Conservation (phyloP, 805 yeast genomes). For the Spathaspora sp. region DNA sequence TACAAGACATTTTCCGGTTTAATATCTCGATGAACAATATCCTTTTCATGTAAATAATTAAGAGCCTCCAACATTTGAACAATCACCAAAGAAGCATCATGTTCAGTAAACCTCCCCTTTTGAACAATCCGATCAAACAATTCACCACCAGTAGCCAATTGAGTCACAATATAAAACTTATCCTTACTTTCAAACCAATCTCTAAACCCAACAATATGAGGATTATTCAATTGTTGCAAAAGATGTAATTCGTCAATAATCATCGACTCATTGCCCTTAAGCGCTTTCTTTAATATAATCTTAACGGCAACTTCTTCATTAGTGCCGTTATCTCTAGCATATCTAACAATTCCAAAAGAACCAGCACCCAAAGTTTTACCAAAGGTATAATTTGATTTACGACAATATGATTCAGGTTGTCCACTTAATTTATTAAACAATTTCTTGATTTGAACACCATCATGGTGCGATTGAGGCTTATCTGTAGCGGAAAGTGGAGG, state of each 20-base stretch:
- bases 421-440: slow-evolving; percentile 57
- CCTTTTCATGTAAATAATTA: slow-evolving; percentile 65
- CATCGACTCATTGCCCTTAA: slow-evolving; percentile 73
- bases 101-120: slow-evolving; percentile 82
- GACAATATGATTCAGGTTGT: slow-evolving; percentile 66
- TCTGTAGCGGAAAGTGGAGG: not conserved
- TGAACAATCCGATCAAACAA: slow-evolving; percentile 81
- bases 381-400: slow-evolving; percentile 69
- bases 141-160: slow-evolving; percentile 95
- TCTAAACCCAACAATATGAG: slow-evolving; percentile 82
- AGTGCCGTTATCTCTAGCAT: slow-evolving; percentile 51
- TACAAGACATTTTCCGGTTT: slow-evolving; percentile 92
- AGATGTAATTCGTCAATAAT: slow-evolving; percentile 76
- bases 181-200: slow-evolving; percentile 95
- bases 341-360: slow-evolving; percentile 86
- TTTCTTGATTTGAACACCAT: slow-evolving; percentile 22
- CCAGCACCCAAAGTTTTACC: slow-evolving; percentile 93
- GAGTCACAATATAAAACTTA: slow-evolving; percentile 90
- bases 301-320: slow-evolving; percentile 83
- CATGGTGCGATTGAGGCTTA: not conserved
- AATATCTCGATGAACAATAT: slow-evolving; percentile 90
- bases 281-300: slow-evolving; percentile 79
- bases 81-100: slow-evolving; percentile 75
- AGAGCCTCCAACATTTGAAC: slow-evolving; percentile 76
- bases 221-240: slow-evolving; percentile 67